These are phyloP conservation scores for Populus pruinosa DNA, from an alignment of 345 rosid species.

Conservation along the genomic window DNA sequence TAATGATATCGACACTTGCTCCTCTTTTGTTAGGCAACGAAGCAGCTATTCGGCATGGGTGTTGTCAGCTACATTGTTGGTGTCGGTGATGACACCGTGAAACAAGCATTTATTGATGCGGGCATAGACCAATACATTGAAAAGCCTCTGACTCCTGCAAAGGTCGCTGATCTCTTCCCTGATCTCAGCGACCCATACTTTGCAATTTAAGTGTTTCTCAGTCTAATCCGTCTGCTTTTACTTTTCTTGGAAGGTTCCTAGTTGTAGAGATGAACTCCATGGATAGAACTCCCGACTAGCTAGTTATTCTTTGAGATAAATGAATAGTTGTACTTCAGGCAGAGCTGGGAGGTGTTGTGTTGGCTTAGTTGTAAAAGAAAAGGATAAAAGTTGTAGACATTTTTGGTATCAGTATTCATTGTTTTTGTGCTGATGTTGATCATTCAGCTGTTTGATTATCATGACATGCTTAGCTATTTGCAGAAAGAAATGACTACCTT, in stretches of 20 bases:
- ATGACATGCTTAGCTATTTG: too few species aligned
- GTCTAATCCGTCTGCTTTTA: too few species aligned
- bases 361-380: too few species aligned
- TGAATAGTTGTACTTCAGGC: too few species aligned
- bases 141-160: background rate
- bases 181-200: background rate
- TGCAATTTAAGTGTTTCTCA: too few species aligned
- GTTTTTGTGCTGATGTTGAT: too few species aligned
- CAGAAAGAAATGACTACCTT: too few species aligned
- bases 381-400: too few species aligned
- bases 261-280: background rate
- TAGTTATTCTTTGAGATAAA: background rate
- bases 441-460: too few species aligned
- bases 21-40: background rate
- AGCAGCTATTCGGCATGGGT: background rate
- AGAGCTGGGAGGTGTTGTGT: too few species aligned
- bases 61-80: background rate
- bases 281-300: background rate
- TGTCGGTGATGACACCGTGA: background rate
- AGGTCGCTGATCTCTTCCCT: background rate
- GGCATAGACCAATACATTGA: background rate
- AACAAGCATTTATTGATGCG: background rate
- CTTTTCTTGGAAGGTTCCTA: background rate
- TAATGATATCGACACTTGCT: background rate
- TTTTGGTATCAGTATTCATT: too few species aligned